Base-by-base conservation (phyloP, 140 eudicot species). In the Bidens hawaiensis region DNA sequence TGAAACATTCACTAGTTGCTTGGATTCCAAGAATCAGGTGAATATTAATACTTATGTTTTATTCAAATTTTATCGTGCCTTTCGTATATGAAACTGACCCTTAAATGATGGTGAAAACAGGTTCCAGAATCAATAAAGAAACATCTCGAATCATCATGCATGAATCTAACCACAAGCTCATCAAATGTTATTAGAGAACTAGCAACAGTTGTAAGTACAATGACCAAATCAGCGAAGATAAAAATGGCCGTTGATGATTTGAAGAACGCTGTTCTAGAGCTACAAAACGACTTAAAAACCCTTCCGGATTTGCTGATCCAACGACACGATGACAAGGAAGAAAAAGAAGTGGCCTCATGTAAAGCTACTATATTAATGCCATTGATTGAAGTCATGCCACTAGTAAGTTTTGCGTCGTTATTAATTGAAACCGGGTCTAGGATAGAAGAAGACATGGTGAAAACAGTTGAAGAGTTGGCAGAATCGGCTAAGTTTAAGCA, bases 351-450 rank as follows among this genome's bases (percentile, higher is more conserved):
- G 21, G 33, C 24, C 22, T 21, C 11, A 10, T 36, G 33, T 36
- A 34, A 34, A 13, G 4, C 5, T 22, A 60, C 65, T 3, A 3
- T 38, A n/a, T n/a, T n/a, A 60, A 60, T 38, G 33, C 50, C 65
- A 6, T 14, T 65, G n/a, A 8, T 50, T 3, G 61, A 82, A 30
- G 64, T 84, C 25, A 64, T 88, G 62, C 94, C 85, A 13, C 12
- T 88, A 5, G 87, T 76, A 6, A 82, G 80, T 48, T 43, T 77
- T 19, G 68, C 83, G 0, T 79, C 90, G 7, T 68, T 85, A 79
- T 64, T 88, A 75, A 76, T 74, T n/a, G 94, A 85, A 69, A 75
- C 53, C 33, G 75, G 79, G 8, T 74, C 78, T 34, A 79, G 94
- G 66, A 65, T 80, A n/a, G 87, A 81, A 73, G 81, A 72, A 33